Evolutionary conservation across 306 rosid genomes (phyloP).

Genomic region (Quercus parvula): DNA sequence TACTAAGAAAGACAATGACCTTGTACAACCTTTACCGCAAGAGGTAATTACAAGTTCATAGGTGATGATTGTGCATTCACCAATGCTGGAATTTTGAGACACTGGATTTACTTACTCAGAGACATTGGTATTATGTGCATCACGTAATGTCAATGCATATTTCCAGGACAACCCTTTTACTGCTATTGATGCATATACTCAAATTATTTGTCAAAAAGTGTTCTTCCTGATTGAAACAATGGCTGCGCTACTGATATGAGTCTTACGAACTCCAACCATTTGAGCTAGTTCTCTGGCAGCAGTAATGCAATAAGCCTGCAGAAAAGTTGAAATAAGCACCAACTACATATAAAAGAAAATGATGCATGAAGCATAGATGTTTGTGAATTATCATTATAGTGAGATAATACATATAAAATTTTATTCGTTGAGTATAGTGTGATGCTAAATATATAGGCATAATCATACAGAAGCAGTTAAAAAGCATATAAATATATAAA

Average conservation of each 20-base stretch:
- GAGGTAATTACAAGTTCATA: too few relatives aligned
- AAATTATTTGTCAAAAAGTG: constrained; percentile 35
- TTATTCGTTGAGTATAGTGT: not conserved
- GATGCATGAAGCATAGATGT: not conserved
- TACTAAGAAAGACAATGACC: too few relatives aligned
- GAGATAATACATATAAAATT: not conserved
- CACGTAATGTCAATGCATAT: too few relatives aligned
- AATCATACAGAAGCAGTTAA: not conserved
- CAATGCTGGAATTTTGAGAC: too few relatives aligned
- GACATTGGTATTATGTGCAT: too few relatives aligned
- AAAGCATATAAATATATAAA: not conserved
- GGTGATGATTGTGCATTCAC: too few relatives aligned
- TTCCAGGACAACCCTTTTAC: too few relatives aligned
- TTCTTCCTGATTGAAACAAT: constrained; percentile 66
- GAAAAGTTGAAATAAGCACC: constrained; percentile 1
- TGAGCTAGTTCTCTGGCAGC: constrained; percentile 80
- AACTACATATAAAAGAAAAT: not conserved
- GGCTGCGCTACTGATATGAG: constrained; percentile 74
- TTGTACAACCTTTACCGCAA: too few relatives aligned
- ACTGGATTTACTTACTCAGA: too few relatives aligned
- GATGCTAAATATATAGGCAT: not conserved
- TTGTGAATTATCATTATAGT: not conserved
- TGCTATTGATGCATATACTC: too few relatives aligned
- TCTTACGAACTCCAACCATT: constrained; percentile 69
- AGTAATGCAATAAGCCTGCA: constrained; percentile 66